Evolutionary conservation across 1,284 basidiomycete genomes (phyloP), one percentile per base, ranked within the genome.

Genomic region (Ganoderma boninense): DNA sequence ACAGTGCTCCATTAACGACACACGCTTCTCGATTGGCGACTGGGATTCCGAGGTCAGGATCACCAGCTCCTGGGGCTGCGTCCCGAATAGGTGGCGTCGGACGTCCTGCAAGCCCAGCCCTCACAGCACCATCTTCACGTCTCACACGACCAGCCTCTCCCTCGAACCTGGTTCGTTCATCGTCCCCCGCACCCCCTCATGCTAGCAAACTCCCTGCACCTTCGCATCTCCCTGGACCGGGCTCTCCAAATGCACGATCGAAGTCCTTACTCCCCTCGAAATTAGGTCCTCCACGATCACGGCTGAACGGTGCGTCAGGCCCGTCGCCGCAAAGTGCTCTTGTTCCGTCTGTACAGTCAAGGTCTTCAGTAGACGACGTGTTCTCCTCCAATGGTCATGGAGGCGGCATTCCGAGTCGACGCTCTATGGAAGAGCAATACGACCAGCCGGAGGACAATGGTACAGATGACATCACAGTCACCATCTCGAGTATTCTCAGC

Each of bases 401-500:
- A 56, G 49, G 67, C 35, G 67, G 56, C 32, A 42, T 61, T n/a
- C 54, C 57, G 6, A 68, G 65, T 56, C 64, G 66, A 11, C 65
- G 67, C 5, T 49, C 69, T 1, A 35, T 66, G 18, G 69, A 73
- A 16, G 71, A 71, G 23, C 61, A 64, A 8, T 44, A 72, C 26
- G 76, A 73, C 18, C 64, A 60, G 7, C 54, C 68, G 13, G 69
- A 69, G 11, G 70, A 71, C n/a, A 71, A 77, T 59, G 77, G 78
- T 13, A 57, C 78, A 8, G 90, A 92, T 69, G 90, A 90, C 74
- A 91, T 95, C 70, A 90, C 91, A 2, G 84, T 94, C 68, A 91
- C 89, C 11, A 95, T 95, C 67, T 95, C 93, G 26, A 94, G 90
- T 71, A 95, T 96, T 65, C 85, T 95, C 67, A 96, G 93, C 79